These are phyloP conservation scores for Solanum clarkiae DNA, from an alignment of 257 asterid species.

Conservation along the genomic window DNA sequence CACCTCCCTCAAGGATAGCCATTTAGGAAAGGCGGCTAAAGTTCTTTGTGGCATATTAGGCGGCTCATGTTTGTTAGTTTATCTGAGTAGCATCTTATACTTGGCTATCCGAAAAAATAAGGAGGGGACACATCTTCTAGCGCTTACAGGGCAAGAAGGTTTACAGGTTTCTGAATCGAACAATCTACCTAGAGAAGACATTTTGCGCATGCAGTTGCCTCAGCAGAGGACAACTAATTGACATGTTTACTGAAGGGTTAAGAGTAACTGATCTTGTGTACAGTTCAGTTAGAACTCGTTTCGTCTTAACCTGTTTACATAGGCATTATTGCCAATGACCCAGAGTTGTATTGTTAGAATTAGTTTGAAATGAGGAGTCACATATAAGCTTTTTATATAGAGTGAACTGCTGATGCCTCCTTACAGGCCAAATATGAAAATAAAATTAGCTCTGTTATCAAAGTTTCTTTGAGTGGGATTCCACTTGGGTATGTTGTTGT, in stretches of 20 bases:
- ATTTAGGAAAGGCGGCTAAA: constrained; percentile 14
- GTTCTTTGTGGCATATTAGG: constrained; percentile 68
- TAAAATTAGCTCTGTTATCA: background rate
- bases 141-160: constrained; percentile 35
- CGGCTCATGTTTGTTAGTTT: constrained; percentile 42
- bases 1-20: constrained; percentile 42
- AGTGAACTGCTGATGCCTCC: background rate
- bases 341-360: background rate
- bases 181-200: constrained; percentile 61
- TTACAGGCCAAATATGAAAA: background rate
- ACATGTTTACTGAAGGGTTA: constrained; percentile 19
- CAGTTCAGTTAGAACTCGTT: background rate
- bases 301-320: background rate
- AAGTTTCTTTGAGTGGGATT: background rate
- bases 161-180: constrained; percentile 13
- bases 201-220: constrained; percentile 74
- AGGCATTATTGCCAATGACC: background rate
- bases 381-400: background rate
- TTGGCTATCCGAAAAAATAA: constrained; percentile 52
- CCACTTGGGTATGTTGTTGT: no score
- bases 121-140: constrained; percentile 53
- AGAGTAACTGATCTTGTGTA: background rate
- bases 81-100: constrained; percentile 55
- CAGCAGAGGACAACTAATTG: constrained; percentile 22
- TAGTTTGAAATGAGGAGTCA: background rate